Evolutionary conservation across 305 asterid species (phyloP).

Genomic region (Rubia tinctorum): DNA sequence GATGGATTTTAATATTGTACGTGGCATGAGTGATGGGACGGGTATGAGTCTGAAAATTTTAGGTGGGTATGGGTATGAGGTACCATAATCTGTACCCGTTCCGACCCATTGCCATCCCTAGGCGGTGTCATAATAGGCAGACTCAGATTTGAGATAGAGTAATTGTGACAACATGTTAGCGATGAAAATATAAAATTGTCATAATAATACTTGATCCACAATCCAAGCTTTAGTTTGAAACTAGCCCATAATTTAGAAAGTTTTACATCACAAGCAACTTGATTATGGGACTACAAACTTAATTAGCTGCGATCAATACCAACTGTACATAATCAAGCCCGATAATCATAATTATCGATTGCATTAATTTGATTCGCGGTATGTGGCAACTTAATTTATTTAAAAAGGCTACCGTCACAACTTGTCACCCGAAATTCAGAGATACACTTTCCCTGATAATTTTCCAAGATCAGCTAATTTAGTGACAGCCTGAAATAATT

Average conservation of each 20-base stretch:
- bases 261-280: not conserved
- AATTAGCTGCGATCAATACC: not conserved
- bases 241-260: not conserved
- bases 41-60: too few relatives aligned
- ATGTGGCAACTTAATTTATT: not conserved
- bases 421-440: not conserved
- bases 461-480: conserved; percentile 1
- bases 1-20: too few relatives aligned
- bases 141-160: too few relatives aligned
- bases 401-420: not conserved
- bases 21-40: too few relatives aligned
- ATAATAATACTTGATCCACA: too few relatives aligned
- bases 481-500: conserved; percentile 14
- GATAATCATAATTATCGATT: not conserved
- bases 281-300: not conserved
- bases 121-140: too few relatives aligned
- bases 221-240: not conserved
- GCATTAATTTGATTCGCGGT: not conserved
- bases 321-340: not conserved
- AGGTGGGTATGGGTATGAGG: too few relatives aligned
- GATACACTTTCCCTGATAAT: not conserved
- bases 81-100: too few relatives aligned
- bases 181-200: too few relatives aligned
- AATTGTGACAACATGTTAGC: too few relatives aligned
- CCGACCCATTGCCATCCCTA: too few relatives aligned